Evolutionary conservation across 495 filamentous ascomycete genomes (phyloP).

Genomic region (Annulohypoxylon nitens): DNA sequence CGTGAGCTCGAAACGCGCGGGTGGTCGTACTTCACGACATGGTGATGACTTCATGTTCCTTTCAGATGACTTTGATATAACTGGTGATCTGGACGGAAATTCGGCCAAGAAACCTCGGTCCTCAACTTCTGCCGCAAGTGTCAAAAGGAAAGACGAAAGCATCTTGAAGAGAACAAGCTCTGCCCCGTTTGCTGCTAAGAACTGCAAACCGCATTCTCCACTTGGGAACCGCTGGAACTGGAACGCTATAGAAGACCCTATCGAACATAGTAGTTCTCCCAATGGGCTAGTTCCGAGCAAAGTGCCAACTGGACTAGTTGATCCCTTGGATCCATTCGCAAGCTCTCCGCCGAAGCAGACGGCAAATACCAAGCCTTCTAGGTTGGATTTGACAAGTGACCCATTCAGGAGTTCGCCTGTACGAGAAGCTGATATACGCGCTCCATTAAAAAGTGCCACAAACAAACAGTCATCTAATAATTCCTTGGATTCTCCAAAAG

Average conservation of each 20-base stretch:
- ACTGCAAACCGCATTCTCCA: constrained; percentile 14
- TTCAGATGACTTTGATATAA: constrained; percentile 66
- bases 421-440: constrained; percentile 1
- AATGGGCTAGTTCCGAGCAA: constrained; percentile 13
- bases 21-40: constrained; percentile 10
- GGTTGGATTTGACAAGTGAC: constrained; percentile 39
- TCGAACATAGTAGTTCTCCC: constrained; percentile 49
- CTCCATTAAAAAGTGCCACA: constrained; percentile 4
- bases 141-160: constrained; percentile 18
- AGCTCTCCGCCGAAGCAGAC: constrained; percentile 38
- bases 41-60: constrained; percentile 54
- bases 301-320: background rate
- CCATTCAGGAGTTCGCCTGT: constrained; percentile 37
- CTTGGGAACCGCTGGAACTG: constrained; percentile 41
- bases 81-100: constrained; percentile 47
- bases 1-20: constrained; percentile 21
- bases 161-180: constrained; percentile 28
- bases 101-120: constrained; percentile 40
- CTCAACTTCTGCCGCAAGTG: constrained; percentile 12
- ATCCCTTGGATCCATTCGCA: constrained; percentile 46
- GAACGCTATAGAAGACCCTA: constrained; percentile 41
- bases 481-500: constrained; percentile 11
- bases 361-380: constrained; percentile 6
- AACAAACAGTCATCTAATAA: background rate
- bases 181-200: constrained; percentile 16